Base-by-base conservation (phyloP, 1,139 yeast genomes). In the Blastobotrys raffinosifermentans region DNA sequence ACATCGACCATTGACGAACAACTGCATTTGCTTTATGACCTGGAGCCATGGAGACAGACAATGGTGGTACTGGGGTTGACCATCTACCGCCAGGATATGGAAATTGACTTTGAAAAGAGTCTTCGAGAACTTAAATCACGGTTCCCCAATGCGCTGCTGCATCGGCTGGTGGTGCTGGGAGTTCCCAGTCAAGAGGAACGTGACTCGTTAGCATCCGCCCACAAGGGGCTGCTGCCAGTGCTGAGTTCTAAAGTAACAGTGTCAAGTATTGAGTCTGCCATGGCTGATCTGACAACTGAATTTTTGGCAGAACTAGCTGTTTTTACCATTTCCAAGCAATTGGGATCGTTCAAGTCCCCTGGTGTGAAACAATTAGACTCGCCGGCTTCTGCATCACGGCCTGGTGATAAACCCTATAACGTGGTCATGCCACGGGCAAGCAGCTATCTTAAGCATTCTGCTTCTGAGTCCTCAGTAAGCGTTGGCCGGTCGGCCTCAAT, bases 11-110 rank as follows among this genome's bases (percentile, higher is more conserved):
- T 72, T 9, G 85, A 80, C 41, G 66, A 69, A 17, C 84, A 79
- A 36, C 66, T 72, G 15, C 62, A 77, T 7, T 80, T 83, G 43
- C 64, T 89, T 38, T 85, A 83, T 49, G 96, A 89, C 58, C 77
- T 89, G 47, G 97, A 91, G 58, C 95, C 96, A 1, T 85, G 72
- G 58, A 64, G 97, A 37, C 86, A 86, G 56, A 57, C 60, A 20
- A 38, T 57, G 32, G 47, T 71, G 31, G 60, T 83, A 1, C 53
- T 89, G 23, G 96, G 93, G 0, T 51, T 83, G 16, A 74, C 77
- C 1, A 61, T 65, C 26, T 75, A 70, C 55, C 50, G 58, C 2
- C 58, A 63, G 16, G 40, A 55, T 11, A 57, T 60, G 4, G 55
- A 63, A 4, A 54, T 55, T 5, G 50, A 47, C 10, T 46, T 64